Conservation (phyloP, 1,139 yeast species). For the Candida neerlandica region DNA sequence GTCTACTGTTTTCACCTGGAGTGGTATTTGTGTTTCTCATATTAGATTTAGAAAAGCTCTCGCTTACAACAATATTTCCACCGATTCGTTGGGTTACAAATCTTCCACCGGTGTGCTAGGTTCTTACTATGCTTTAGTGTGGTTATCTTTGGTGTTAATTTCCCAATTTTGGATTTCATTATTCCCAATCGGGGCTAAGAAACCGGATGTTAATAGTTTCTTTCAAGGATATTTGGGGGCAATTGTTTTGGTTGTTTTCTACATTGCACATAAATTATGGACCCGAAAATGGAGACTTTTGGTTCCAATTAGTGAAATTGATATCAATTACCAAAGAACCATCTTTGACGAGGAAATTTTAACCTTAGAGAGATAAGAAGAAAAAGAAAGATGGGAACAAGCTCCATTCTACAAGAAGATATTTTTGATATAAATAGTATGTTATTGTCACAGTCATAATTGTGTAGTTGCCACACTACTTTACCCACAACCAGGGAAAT, state of each 20-base stretch:
- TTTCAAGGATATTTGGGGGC: conserved; percentile 44
- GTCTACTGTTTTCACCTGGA: conserved; percentile 47
- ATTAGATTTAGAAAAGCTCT: conserved; percentile 47
- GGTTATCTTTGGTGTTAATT: conserved; percentile 38
- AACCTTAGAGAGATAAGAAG: conserved; percentile 39
- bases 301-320: conserved; percentile 37
- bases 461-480: too few species aligned
- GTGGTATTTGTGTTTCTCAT: conserved; percentile 44
- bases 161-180: conserved; percentile 48
- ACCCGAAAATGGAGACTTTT: conserved; percentile 35
- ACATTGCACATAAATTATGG: conserved; percentile 38
- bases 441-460: too few species aligned
- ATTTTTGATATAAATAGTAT: conserved; percentile 9
- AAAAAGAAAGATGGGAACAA: conserved; percentile 26
- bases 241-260: conserved; percentile 35
- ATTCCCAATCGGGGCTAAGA: conserved; percentile 35
- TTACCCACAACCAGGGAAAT: too few species aligned
- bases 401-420: conserved; percentile 30
- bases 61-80: conserved; percentile 35
- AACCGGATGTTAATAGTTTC: conserved; percentile 33
- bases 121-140: conserved; percentile 37
- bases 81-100: conserved; percentile 41
- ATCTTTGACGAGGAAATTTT: conserved; percentile 42
- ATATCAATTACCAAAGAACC: conserved; percentile 35
- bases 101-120: conserved; percentile 47